A percentile compares a stretch with the other conserved stretches of the same genome.
These are phyloP conservation scores for Cordyceps cateniannulata DNA, from an alignment of 2,329 filamentous ascomycete genomes.

Conservation along the genomic window DNA sequence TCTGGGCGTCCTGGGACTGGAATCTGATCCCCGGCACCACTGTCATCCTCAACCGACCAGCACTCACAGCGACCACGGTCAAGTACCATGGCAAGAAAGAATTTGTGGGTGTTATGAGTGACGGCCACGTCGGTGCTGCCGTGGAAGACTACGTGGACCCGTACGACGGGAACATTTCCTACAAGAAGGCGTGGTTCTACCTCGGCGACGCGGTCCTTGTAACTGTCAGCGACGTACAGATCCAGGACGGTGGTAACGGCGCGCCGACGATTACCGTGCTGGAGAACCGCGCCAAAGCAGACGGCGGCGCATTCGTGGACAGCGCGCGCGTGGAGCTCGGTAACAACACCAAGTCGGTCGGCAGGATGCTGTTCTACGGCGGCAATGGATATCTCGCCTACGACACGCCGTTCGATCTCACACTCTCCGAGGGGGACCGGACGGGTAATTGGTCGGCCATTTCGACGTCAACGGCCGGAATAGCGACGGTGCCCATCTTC, in stretches of 20 bases:
- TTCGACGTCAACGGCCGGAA: conserved; percentile 17
- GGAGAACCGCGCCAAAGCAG: conserved; percentile 17
- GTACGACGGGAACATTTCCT: conserved; percentile 15
- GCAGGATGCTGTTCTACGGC: conserved; percentile 16
- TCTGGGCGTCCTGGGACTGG: conserved; percentile 21
- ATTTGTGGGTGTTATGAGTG: conserved; percentile 20
- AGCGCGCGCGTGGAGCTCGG: conserved; percentile 6
- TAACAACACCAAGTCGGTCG: background rate
- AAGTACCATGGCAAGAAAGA: conserved; percentile 15
- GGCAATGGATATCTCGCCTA: conserved; percentile 19
- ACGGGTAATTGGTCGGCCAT: conserved; percentile 21
- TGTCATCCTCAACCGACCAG: conserved; percentile 15
- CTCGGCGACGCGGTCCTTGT: conserved; percentile 18
- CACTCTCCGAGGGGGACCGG: conserved; percentile 16
- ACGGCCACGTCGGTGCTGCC: conserved; percentile 16
- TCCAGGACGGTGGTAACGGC: background rate
- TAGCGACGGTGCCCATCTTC: conserved; percentile 16
- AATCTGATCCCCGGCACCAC: conserved; percentile 20
- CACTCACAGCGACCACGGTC: conserved; percentile 3
- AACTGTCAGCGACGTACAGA: conserved; percentile 14
- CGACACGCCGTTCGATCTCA: conserved; percentile 16
- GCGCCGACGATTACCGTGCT: conserved; percentile 17
- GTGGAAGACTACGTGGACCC: conserved; percentile 19
- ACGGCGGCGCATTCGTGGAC: conserved; percentile 13
- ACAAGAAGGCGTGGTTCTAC: conserved; percentile 20